Base-by-base conservation (phyloP, 441 rosid species). In the Syzygium syzygioides region DNA sequence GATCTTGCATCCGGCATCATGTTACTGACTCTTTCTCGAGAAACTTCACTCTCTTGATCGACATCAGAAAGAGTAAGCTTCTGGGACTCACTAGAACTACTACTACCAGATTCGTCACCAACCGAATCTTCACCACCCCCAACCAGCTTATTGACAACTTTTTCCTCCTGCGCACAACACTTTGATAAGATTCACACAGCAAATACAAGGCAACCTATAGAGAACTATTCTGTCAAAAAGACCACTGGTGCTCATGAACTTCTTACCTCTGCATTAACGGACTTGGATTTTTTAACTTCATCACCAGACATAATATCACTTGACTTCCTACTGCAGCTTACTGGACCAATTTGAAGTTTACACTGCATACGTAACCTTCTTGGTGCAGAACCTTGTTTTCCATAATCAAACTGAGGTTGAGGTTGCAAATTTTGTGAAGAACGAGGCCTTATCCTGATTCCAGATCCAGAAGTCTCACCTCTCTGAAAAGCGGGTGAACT, bases 281-380 rank as follows among this genome's bases (percentile, higher is more conserved):
- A 41, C 60, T 91, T 90, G 45, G 85, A 60, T 85, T 89, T 90
- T 80, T 86, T 55, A 57, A 88, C 89, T 76, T 90, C 91, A 64
- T 90, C 55, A 57, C 62, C 86, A 32, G 53, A 17, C 57, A 88
- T 91, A 85, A 85, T 85, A 87, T 89, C 88, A 64, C 56, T 80
- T 68, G 89, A 48, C 15, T 89, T 89, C 64, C 57, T 86, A 48
- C 55, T 86, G 85, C 90, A 88, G 9, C 18, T 41, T 85, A 50
- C n/a, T 7, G 91, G 79, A 50, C 88, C 88, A 19, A 89, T 90
- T 90, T 93, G 92, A 80, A 91, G 87, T 64, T 89, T 92, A 91
- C 90, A 15, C 92, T 94, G 96, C 57, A 96, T 92, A 62, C 89
- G 95, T 41, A 95, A 1, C 92, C 99, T 95, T 93, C 98, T 94